Evolutionary conservation across 306 rosid species (phyloP), one percentile per base, ranked within the genome.

Genomic region (Rosa persica): DNA sequence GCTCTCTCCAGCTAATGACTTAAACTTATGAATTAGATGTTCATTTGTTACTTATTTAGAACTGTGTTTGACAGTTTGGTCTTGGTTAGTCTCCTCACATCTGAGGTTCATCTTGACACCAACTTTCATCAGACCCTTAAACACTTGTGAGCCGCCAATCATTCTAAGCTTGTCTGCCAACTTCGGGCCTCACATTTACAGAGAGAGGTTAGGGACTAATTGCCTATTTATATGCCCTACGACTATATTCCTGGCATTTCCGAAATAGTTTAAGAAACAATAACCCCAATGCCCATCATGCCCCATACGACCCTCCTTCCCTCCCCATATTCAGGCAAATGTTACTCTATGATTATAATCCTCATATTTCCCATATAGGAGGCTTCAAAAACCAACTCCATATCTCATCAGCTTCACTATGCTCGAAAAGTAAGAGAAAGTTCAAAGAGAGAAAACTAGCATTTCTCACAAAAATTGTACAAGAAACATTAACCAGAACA

Each of bases 101-200:
- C 17, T 34, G 15, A 19, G 6, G 76, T 9, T 51, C 62, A 74
- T 66, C 23, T 74, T 65, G 30, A 57, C 52, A 48, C 36, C 52
- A 57, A 57, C 42, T 74, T 74, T 27, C 17, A 8, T 17, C 34
- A 40, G 2, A 13, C 27, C 46, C 27, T 19, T 39, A 22, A 55
- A 8, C 39, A 39, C 25, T 58, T 15, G 27, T n/a, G 47, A 60
- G 25, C 9, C 68, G 1, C 67, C n/a, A 55, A 54, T 15, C 66
- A 36, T 27, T 22, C 48, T 20, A 43, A 36, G 51, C 66, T 27
- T 39, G 39, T 12, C 23, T 11, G 20, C 55, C 76, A 72, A 12
- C 65, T 51, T 49, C 55, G 34, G 34, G 9, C 34, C 30, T 72
- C 54, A 19, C 46, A 72, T 51, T 49, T 34, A 72, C 76, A 72